phyloP scores from a whole-genome alignment of 192 early-diverging fungal genomes.

The Entophlyctis luteolus region DNA sequence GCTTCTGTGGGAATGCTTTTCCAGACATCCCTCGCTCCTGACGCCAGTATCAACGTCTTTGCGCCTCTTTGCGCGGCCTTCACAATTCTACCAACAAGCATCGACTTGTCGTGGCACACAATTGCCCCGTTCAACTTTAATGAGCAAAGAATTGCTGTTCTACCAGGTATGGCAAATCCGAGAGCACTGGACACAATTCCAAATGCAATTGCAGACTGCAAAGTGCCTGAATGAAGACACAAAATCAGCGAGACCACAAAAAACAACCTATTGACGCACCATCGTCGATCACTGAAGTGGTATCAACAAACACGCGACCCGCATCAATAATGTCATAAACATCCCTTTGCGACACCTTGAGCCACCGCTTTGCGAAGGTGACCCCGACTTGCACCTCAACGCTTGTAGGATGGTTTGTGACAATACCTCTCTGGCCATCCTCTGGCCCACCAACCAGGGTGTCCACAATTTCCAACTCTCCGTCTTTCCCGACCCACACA shows the following conservation, averaged over 20 bases:
- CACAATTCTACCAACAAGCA: not conserved
- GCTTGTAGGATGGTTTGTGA: not conserved
- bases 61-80: not conserved
- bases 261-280: not conserved
- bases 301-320: not conserved
- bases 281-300: not conserved
- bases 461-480: not conserved
- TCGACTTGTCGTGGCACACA: not conserved
- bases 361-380: not conserved
- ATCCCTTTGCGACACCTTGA: not conserved
- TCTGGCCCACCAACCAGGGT: not conserved
- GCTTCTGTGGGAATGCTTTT: not conserved
- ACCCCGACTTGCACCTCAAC: not conserved
- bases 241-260: not conserved
- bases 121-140: not conserved
- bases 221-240: not conserved
- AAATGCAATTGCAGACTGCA: not conserved
- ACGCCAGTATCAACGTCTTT: not conserved
- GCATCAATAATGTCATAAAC: not conserved
- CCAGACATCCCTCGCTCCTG: not conserved
- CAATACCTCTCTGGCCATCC: not conserved
- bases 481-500: not conserved
- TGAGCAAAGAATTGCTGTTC: not conserved
- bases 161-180: not conserved
- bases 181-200: not conserved